phyloP scores from a whole-genome alignment of 768 basidiomycete genomes.

The Coprinopsis sp. region DNA sequence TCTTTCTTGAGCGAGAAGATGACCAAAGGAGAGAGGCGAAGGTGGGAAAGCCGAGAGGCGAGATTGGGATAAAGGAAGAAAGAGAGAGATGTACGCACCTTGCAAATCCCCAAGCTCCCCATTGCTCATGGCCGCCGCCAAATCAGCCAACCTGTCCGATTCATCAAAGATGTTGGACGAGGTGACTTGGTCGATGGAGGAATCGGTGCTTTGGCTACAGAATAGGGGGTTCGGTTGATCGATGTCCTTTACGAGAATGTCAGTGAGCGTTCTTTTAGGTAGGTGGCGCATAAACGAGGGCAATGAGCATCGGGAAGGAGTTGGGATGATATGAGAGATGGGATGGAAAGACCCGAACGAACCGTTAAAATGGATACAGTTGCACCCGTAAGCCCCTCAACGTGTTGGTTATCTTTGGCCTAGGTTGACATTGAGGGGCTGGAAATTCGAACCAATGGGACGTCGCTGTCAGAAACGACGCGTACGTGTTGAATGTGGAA shows the following conservation, averaged over 20 bases:
- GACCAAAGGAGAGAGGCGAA: too few relatives aligned
- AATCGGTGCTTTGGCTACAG: slow-evolving; percentile 96
- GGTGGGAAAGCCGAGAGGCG: too few relatives aligned
- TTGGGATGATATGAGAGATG: too few relatives aligned
- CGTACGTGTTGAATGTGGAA: slow-evolving; percentile 24
- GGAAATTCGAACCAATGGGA: slow-evolving; percentile 86
- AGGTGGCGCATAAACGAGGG: too few relatives aligned
- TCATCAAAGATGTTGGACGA: slow-evolving; percentile 89
- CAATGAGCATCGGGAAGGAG: too few relatives aligned
- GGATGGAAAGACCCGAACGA: too few relatives aligned
- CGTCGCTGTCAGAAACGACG: slow-evolving; percentile 77
- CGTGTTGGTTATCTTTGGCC: slow-evolving; percentile 90
- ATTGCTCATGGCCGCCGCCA: slow-evolving; percentile 91
- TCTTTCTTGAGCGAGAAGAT: too few relatives aligned
- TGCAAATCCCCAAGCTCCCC: slow-evolving; percentile 93
- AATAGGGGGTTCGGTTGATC: slow-evolving; percentile 95
- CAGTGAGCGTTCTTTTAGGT: too few relatives aligned
- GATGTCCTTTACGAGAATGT: too few relatives aligned
- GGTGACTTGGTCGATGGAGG: slow-evolving; percentile 88
- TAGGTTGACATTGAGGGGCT: slow-evolving; percentile 80
- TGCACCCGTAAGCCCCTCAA: slow-evolving; percentile 93
- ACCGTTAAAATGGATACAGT: slow-evolving; percentile 97
- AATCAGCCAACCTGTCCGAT: slow-evolving; percentile 95
- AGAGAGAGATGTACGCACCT: too few relatives aligned
- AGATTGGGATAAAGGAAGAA: too few relatives aligned